Conservation (phyloP, 1,139 yeast species). For the Suhomyces anneliseae region DNA sequence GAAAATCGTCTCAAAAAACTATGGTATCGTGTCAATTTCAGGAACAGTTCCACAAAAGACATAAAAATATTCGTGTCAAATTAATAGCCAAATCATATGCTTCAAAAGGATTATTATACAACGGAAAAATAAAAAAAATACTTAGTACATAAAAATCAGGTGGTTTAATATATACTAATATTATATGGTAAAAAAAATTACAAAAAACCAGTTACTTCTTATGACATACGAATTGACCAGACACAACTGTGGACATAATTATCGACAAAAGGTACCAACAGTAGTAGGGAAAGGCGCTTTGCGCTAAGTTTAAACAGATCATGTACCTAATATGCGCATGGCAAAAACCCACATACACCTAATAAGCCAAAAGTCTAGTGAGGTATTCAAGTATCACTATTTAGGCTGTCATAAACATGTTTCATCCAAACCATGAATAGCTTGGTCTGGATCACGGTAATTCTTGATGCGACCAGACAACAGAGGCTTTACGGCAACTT, state of each 20-base stretch:
- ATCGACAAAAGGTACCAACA: neutral
- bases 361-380: neutral
- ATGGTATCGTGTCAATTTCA: no score
- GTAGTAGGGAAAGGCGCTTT: neutral
- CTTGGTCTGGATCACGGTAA: neutral
- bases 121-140: no score
- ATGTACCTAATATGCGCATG: neutral
- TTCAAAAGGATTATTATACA: no score
- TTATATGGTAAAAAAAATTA: no score
- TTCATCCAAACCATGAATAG: neutral
- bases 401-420: neutral
- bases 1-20: no score
- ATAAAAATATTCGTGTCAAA: no score
- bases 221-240: no score
- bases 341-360: neutral
- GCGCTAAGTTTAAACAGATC: neutral
- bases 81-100: no score
- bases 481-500: neutral
- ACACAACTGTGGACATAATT: neutral
- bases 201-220: no score
- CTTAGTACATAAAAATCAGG: no score
- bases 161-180: no score
- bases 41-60: no score
- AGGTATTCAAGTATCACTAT: neutral
- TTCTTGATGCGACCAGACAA: neutral